Conservation (phyloP, 768 basidiomycete species). For the Pholiota conissans region DNA sequence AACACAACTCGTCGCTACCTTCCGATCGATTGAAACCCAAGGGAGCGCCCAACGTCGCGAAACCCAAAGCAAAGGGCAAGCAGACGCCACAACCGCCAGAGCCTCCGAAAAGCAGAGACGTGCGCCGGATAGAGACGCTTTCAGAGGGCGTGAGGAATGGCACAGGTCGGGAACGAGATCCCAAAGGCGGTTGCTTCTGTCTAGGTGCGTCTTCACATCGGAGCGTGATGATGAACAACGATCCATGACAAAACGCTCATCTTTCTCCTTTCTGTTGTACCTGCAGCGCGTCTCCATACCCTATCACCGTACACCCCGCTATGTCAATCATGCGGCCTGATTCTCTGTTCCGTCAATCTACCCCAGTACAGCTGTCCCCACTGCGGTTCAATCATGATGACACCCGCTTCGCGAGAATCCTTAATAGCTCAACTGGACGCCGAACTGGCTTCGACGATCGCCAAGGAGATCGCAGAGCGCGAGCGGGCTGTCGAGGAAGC, state of each 20-base stretch:
- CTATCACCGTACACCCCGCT: constrained; percentile 59
- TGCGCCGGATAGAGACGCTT: constrained; percentile 48
- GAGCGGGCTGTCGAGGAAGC: constrained; percentile 48
- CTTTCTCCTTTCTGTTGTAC: not conserved
- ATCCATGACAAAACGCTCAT: not conserved
- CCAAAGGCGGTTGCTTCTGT: constrained; percentile 70
- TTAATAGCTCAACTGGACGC: constrained; percentile 45
- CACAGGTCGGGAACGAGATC: constrained; percentile 44
- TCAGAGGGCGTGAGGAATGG: constrained; percentile 37
- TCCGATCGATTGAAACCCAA: constrained; percentile 53
- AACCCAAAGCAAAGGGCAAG: constrained; percentile 35
- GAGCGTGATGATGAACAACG: not conserved
- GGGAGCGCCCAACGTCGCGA: constrained; percentile 19
- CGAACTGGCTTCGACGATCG: constrained; percentile 42
- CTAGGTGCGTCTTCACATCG: constrained; percentile 41
- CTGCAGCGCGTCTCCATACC: constrained; percentile 52
- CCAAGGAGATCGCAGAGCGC: constrained; percentile 48
- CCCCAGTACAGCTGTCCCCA: constrained; percentile 58
- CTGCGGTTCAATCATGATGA: constrained; percentile 43
- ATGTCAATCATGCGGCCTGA: constrained; percentile 59
- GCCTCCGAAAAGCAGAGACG: constrained; percentile 28
- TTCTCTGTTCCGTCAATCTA: constrained; percentile 58
- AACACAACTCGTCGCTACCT: constrained; percentile 41
- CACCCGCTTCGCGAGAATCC: constrained; percentile 26
- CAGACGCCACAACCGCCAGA: not conserved